These are phyloP conservation scores for Dunaliella salina DNA, from an alignment of 163 green algal genomes.

Conservation along the genomic window DNA sequence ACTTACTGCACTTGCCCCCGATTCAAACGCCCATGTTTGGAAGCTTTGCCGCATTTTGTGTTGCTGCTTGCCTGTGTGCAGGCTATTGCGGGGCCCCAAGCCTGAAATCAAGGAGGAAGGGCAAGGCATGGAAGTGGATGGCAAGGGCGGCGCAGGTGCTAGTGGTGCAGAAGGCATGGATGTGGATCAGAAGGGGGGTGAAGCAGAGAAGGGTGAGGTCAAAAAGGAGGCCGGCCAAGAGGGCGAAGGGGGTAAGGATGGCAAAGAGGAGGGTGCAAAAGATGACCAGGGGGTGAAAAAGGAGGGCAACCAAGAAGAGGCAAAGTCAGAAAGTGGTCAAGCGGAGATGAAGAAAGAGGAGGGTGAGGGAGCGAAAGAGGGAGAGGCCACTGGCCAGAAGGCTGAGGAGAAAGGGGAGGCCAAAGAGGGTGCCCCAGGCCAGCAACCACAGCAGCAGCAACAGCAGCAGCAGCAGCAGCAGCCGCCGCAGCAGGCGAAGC, in stretches of 20 bases:
- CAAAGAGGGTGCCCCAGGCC: not conserved
- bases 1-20: too few species aligned
- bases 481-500: not conserved
- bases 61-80: not conserved
- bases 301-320: not conserved
- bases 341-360: conserved; percentile 19
- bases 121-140: not conserved
- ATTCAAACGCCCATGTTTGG: too few species aligned
- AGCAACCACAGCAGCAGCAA: not conserved
- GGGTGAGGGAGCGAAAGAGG: not conserved
- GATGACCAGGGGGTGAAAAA: not conserved
- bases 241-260: not conserved
- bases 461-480: not conserved
- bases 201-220: not conserved
- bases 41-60: too few species aligned
- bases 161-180: not conserved
- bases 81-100: conserved; percentile 50
- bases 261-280: not conserved
- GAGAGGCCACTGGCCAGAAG: not conserved
- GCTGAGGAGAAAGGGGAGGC: not conserved
- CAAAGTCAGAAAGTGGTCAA: not conserved
- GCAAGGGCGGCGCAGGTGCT: not conserved
- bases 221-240: not conserved
- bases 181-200: not conserved
- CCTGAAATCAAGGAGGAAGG: conserved; percentile 37